Evolutionary conservation across 805 yeast genomes (phyloP).

Genomic region (Nakazawaea wickerhamii): DNA sequence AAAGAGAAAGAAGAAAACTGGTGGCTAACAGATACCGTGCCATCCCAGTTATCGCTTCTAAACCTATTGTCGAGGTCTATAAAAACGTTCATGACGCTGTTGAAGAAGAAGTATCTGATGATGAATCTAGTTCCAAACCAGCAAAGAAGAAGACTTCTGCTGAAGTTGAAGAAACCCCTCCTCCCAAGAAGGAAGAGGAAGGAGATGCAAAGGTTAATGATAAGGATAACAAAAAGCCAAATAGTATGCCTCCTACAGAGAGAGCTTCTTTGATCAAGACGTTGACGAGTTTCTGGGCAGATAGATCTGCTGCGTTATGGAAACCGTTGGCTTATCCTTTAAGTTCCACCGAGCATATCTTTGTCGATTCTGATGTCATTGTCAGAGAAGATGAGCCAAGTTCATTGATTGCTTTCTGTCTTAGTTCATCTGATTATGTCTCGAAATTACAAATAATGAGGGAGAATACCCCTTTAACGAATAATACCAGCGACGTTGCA

Average conservation of each 20-base stretch:
- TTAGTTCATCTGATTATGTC: constrained; percentile 78
- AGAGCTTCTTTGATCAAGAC: constrained; percentile 75
- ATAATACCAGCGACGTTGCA: constrained; percentile 3
- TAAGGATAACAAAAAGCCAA: constrained; percentile 9
- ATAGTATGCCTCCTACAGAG: constrained; percentile 44
- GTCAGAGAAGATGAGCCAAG: constrained; percentile 97
- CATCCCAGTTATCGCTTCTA: constrained; percentile 63
- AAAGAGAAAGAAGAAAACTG: constrained; percentile 62
- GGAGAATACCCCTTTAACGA: constrained; percentile 11
- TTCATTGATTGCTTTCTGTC: constrained; percentile 87
- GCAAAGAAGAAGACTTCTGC: neutral
- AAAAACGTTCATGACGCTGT: constrained; percentile 87
- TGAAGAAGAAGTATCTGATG: constrained; percentile 42
- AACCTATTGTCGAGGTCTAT: constrained; percentile 88
- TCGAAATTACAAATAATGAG: constrained; percentile 21
- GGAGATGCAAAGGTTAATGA: constrained; percentile 13
- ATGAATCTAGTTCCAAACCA: constrained; percentile 15
- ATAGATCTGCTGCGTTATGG: constrained; percentile 93
- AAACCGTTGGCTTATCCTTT: constrained; percentile 85
- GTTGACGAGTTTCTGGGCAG: constrained; percentile 93
- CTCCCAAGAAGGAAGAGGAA: neutral
- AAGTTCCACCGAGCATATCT: constrained; percentile 76
- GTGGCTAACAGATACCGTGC: constrained; percentile 57
- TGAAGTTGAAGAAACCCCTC: constrained; percentile 7
- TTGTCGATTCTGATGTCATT: constrained; percentile 89